A percentile compares a stretch with the other conserved stretches of the same genome.
Evolutionary conservation across 139 green algal genomes (phyloP).

Genomic region (Chlamydomonas eustigma): DNA sequence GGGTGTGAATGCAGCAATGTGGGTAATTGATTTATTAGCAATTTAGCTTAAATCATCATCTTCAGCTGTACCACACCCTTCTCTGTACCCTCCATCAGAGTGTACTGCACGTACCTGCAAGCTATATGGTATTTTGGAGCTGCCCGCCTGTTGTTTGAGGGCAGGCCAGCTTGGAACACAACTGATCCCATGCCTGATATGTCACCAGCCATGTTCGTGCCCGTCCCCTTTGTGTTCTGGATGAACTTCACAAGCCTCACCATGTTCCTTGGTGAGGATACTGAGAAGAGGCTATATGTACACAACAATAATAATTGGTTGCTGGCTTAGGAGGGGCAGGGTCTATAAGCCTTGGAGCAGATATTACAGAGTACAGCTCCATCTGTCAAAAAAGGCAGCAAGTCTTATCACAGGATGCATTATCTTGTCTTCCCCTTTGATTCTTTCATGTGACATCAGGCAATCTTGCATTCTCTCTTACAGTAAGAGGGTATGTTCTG

Average conservation of each 20-base stretch:
- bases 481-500: not conserved
- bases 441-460: not conserved
- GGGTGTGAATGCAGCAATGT: not conserved
- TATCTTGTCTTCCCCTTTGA: not conserved
- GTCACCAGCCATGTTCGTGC: constrained; percentile 24
- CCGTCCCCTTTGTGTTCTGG: constrained; percentile 23
- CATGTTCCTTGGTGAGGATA: constrained; percentile 13
- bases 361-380: not conserved
- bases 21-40: too few species aligned
- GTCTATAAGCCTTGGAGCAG: too few species aligned
- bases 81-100: not conserved
- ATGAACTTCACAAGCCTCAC: constrained; percentile 19
- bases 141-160: constrained; percentile 21
- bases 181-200: constrained; percentile 24
- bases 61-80: not conserved
- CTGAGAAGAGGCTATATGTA: not conserved
- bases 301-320: not conserved
- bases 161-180: constrained; percentile 12
- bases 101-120: constrained; percentile 10
- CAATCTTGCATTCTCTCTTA: not conserved
- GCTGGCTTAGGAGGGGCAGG: too few species aligned
- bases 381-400: not conserved
- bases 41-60: not conserved
- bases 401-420: not conserved
- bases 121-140: constrained; percentile 26